Evolutionary conservation across 805 yeast species (phyloP), one percentile per base, ranked within the genome.

Genomic region (Komagataella populi): DNA sequence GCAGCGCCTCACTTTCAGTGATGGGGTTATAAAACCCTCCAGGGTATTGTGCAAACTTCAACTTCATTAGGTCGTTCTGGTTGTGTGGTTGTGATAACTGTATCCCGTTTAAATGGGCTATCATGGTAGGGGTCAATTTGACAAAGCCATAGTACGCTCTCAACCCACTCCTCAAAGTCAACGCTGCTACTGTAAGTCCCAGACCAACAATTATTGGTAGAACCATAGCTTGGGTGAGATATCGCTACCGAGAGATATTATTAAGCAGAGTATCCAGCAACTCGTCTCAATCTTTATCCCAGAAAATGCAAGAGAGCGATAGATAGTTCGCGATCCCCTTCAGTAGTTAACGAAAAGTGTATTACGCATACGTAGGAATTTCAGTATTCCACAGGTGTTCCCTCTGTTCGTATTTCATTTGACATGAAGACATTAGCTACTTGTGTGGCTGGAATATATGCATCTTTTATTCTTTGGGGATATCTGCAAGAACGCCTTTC

Each of bases 381-480:
- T n/a, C 4, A 3, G 20, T n/a, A 17, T 12, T 44, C n/a, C 23
- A 17, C 24, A 12, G 7, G 16, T 43, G 7, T 49, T 17, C n/a
- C 6, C 44, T 17, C 16, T 7, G 7, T 8, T 45, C 18, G 44
- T 18, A 16, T 45, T 8, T 49, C 44, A 10, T 8, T 44, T 16
- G 5, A 7, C 20, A 44, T 17, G 23, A 44, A 44, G 8, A 50
- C 55, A 5, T 50, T 67, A 18, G 45, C 59, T 3, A 46, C 69
- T 3, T 73, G 76, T 52, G 67, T 72, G 1, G 48, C 58, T 6
- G 97, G 97, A 0, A 86, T 93, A 44, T 93, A 93, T 61, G 80
- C 78, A 2, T 84, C 96, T 49, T 93, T 93, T 59, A 68, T 93
- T 23, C 75, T 91, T 1, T 93, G 99, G 99, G 89, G 96, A 0